Base-by-base conservation (phyloP, 2,329 filamentous ascomycete species). In the Arthrocladium fulminans region DNA sequence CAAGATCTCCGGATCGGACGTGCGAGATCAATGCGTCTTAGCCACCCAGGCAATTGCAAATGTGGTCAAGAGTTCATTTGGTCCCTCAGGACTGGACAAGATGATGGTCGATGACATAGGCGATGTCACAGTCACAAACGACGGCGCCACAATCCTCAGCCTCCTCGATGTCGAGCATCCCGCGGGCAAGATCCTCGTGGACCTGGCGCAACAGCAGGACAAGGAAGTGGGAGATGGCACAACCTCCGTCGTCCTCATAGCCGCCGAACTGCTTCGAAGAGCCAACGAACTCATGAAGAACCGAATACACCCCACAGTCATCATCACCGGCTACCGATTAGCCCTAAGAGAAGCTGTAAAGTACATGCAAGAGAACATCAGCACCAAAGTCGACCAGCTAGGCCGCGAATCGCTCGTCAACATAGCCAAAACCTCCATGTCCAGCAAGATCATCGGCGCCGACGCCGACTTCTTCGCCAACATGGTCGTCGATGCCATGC, bases 71-170 rank as follows among this genome's bases (percentile, higher is more conserved):
- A 95, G 87, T 70, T 98, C 92, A 13, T 98, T 98, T 65, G 92
- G 92, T 48, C 92, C 92, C 45, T 95, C 88, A 54, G 92, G 92
- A 42, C 79, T 98, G 58, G 92, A 98, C 68, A 98, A 98, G 80
- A 98, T 98, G 92, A 97, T 98, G 92, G 92, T 98, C 61, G 92
- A 98, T 72, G 92, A 98, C 67, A 97, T 98, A 67, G 92, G 92
- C 64, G 92, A 98, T 73, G 92, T 98, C 51, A 98, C 92, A 52
- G 92, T 98, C 51, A 98, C 92, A 58, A 98, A 98, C 71, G 92
- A 98, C 69, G 92, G 92, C 64, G 92, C 92, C 48, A 98, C 92
- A 27, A 98, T 98, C 63, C 80, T 98, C 58, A 88, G 81, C 67
- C 77, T 98, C 63, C 80, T 98, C 64, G 92, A 97, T 65, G 89